These are phyloP conservation scores for Metschnikowia santaceciliae DNA, from an alignment of 805 yeast genomes.

Conservation along the genomic window DNA sequence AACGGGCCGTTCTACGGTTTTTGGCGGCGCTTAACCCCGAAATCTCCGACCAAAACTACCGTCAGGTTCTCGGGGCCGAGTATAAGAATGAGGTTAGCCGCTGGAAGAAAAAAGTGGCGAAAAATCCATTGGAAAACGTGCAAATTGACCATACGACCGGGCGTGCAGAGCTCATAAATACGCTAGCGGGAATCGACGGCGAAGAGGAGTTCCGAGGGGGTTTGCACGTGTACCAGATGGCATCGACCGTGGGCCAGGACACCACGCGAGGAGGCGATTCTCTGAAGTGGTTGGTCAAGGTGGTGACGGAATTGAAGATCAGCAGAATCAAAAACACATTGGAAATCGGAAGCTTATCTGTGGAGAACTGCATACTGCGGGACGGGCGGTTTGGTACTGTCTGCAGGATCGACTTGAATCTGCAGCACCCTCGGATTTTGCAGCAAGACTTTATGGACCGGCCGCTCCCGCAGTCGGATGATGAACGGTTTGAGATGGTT, in stretches of 20 bases:
- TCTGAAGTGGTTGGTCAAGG: slow-evolving; percentile 70
- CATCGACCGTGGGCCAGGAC: slow-evolving; percentile 83
- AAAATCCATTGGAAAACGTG: slow-evolving; percentile 11
- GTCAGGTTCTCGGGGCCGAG: slow-evolving; percentile 9
- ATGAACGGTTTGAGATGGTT: slow-evolving; percentile 56
- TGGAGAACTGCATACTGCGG: slow-evolving; percentile 63
- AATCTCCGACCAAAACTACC: slow-evolving; percentile 22
- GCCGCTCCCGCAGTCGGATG: slow-evolving; percentile 47
- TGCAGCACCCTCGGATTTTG: slow-evolving; percentile 67
- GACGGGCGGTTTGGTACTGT: slow-evolving; percentile 50
- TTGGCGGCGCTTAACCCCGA: slow-evolving; percentile 21
- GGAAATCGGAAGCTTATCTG: slow-evolving; percentile 81
- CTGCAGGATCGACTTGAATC: slow-evolving; percentile 70
- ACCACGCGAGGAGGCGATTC: slow-evolving; percentile 85
- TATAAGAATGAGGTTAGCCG: slow-evolving; percentile 6
- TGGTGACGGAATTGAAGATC: slow-evolving; percentile 45
- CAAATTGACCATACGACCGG: slow-evolving; percentile 18
- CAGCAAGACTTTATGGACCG: slow-evolving; percentile 85
- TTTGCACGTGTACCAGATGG: slow-evolving; percentile 71
- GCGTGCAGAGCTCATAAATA: slow-evolving; percentile 17
- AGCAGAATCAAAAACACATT: slow-evolving; percentile 39
- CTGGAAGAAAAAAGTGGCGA: slow-evolving; percentile 6
- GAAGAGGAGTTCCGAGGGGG: slow-evolving; percentile 73
- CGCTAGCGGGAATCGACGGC: slow-evolving; percentile 53
- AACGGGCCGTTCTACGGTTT: slow-evolving; percentile 35